These are phyloP conservation scores for Rhizoctonia solani DNA, from an alignment of 1,284 basidiomycete species.

Conservation along the genomic window DNA sequence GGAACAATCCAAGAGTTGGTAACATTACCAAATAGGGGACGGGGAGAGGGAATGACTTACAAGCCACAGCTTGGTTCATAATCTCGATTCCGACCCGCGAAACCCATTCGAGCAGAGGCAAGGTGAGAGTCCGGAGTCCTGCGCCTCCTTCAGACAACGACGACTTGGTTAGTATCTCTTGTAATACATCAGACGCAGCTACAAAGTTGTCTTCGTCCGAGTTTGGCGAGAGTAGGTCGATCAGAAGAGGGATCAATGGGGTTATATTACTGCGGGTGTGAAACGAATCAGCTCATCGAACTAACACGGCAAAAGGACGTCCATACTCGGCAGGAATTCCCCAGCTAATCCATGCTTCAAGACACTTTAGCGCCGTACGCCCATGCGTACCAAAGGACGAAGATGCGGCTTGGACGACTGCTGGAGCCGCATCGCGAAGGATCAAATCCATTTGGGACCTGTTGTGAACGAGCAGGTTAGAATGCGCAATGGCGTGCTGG, in stretches of 20 bases:
- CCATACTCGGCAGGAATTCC: conserved; percentile 68
- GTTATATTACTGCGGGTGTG: conserved; percentile 65
- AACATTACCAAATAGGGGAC: conserved; percentile 25
- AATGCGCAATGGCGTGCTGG: no score
- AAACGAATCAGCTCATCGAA: conserved; percentile 24
- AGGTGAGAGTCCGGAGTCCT: conserved; percentile 56
- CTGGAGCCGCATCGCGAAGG: conserved; percentile 63
- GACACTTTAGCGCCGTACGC: conserved; percentile 71
- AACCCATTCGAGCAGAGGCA: conserved; percentile 79
- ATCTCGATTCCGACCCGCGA: conserved; percentile 59
- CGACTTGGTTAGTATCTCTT: conserved; percentile 76
- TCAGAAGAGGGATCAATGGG: conserved; percentile 62
- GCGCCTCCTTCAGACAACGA: conserved; percentile 64
- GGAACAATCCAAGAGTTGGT: neutral
- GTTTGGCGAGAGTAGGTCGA: conserved; percentile 63
- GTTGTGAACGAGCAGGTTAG: neutral
- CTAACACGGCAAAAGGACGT: neutral
- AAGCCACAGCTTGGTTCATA: conserved; percentile 53
- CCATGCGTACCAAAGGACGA: conserved; percentile 49
- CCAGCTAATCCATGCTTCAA: conserved; percentile 77
- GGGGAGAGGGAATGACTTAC: conserved; percentile 42
- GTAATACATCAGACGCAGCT: conserved; percentile 69
- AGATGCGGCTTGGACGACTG: conserved; percentile 56
- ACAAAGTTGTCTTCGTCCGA: conserved; percentile 60
- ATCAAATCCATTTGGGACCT: conserved; percentile 67